phyloP scores from a whole-genome alignment of 2,329 filamentous ascomycete genomes.

The Mariannaea sp. region DNA sequence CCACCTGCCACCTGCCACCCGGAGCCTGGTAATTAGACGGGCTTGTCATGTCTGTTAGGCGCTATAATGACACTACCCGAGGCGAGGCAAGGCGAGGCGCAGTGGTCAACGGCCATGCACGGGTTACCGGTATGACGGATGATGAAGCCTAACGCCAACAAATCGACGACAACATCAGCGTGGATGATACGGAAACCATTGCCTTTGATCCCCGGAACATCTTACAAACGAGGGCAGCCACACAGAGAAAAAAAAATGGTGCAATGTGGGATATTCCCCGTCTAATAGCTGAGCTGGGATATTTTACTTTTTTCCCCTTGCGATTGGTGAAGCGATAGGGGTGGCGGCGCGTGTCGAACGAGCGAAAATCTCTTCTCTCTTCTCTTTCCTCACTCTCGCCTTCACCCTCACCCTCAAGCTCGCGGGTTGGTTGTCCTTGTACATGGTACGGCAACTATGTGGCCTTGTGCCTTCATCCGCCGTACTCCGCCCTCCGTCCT shows the following conservation, averaged over 20 bases:
- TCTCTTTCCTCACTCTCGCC: constrained; percentile 6
- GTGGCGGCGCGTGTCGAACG: constrained; percentile 2
- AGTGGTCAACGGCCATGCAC: not conserved
- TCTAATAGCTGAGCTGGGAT: constrained; percentile 10
- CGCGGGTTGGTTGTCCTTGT: no score
- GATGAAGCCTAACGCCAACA: no score
- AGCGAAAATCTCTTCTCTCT: constrained; percentile 10
- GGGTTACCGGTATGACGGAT: no score
- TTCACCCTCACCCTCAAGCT: no score
- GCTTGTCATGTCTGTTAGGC: not conserved
- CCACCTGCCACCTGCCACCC: not conserved
- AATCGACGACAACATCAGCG: not conserved
- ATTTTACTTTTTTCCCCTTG: constrained; percentile 18
- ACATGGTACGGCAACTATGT: not conserved
- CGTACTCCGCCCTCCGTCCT: no score
- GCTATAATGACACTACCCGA: not conserved
- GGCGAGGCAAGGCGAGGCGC: not conserved
- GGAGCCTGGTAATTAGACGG: not conserved
- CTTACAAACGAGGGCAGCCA: constrained; percentile 6
- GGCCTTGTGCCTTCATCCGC: no score
- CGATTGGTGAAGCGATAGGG: not conserved
- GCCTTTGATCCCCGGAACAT: constrained; percentile 12
- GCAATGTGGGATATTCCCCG: constrained; percentile 9
- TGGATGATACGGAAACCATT: not conserved
- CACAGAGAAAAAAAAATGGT: constrained; percentile 9